These are phyloP conservation scores for Stagonosporopsis tanaceti DNA, from an alignment of 2,329 filamentous ascomycete species.

Conservation along the genomic window DNA sequence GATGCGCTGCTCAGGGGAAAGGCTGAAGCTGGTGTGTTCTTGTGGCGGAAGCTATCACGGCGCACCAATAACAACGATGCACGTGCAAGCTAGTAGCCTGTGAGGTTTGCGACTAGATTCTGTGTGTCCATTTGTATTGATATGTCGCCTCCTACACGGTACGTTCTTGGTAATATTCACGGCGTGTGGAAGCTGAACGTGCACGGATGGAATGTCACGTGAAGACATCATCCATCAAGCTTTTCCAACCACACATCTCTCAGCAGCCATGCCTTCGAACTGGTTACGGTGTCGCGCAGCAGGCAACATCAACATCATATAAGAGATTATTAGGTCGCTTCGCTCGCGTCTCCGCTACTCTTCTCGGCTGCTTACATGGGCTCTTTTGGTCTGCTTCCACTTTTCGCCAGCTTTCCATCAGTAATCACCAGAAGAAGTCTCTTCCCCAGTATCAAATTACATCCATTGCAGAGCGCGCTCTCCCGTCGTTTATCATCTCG, in stretches of 20 bases:
- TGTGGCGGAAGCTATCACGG: constrained; percentile 5
- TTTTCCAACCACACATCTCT: no score
- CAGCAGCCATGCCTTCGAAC: no score
- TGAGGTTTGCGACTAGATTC: not conserved
- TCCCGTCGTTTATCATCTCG: no score
- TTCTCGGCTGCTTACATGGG: no score
- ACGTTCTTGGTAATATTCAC: not conserved
- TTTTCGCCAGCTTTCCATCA: not conserved
- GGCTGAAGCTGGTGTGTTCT: not conserved
- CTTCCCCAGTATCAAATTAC: not conserved
- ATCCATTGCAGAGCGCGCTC: not conserved
- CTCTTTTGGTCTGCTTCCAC: not conserved
- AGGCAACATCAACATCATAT: not conserved
- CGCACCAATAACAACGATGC: constrained; percentile 7
- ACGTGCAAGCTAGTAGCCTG: not conserved
- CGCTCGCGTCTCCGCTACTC: no score
- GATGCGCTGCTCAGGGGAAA: constrained; percentile 4
- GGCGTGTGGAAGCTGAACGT: no score
- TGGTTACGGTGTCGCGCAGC: not conserved
- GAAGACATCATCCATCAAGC: not conserved
- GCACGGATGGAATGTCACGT: not conserved
- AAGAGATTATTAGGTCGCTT: not conserved
- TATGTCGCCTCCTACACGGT: not conserved
- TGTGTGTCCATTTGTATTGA: not conserved
- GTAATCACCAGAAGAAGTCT: not conserved